A percentile compares a stretch with the other conserved stretches of the same genome.
phyloP scores from a whole-genome alignment of 179 eudicot genomes.

The Amaranthus tricolor region DNA sequence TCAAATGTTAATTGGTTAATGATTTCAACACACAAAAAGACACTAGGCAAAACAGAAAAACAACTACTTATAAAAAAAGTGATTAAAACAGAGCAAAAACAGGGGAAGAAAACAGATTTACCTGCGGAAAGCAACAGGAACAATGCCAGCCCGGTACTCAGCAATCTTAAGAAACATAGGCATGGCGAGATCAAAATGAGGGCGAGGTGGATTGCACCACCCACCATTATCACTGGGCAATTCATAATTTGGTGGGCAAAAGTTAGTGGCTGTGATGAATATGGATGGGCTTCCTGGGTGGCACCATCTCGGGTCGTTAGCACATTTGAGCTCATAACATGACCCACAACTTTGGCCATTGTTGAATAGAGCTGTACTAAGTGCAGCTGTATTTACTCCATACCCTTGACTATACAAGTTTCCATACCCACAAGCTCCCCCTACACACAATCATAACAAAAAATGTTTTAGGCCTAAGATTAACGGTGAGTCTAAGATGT shows the following conservation, averaged over 20 bases:
- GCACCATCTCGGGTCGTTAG: constrained; percentile 38
- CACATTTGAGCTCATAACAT: constrained; percentile 43
- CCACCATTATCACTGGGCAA: constrained; percentile 48
- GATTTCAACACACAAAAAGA: neutral
- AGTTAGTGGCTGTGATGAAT: constrained; percentile 46
- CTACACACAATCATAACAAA: constrained; percentile 9
- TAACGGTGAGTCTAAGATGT: too few relatives aligned
- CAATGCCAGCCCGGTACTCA: constrained; percentile 49
- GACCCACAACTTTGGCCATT: constrained; percentile 47
- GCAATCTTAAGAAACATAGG: constrained; percentile 50
- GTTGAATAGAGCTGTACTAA: constrained; percentile 42
- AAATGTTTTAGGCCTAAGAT: neutral
- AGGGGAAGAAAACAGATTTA: neutral
- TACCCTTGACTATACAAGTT: constrained; percentile 52
- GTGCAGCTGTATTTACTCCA: constrained; percentile 41
- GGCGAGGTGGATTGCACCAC: constrained; percentile 52
- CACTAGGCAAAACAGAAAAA: neutral
- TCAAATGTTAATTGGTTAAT: neutral
- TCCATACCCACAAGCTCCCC: constrained; percentile 41
- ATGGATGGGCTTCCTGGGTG: constrained; percentile 44
- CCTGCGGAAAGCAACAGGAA: constrained; percentile 43
- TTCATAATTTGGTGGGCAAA: constrained; percentile 51
- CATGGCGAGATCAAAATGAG: constrained; percentile 55
- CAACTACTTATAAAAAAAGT: too few relatives aligned
- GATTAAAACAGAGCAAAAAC: neutral